phyloP scores from a whole-genome alignment of 306 rosid species.

The Malus sieversii region DNA sequence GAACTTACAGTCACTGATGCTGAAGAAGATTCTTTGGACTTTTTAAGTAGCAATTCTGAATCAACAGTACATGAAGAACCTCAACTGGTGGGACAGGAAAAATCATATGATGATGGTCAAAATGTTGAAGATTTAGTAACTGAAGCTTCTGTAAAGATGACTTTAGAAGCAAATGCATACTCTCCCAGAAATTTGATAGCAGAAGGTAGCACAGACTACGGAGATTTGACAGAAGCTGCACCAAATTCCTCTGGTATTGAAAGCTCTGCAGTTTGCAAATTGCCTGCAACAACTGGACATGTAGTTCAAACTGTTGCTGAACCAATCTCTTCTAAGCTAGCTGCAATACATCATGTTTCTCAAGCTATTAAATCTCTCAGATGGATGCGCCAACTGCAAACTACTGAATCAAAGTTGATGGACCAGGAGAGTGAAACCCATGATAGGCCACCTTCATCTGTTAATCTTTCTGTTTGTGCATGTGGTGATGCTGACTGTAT shows the following conservation, averaged over 20 bases:
- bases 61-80: conserved; percentile 28
- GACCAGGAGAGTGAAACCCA: conserved; percentile 38
- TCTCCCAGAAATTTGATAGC: conserved; percentile 33
- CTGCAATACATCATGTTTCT: conserved; percentile 96
- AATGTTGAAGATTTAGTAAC: conserved; percentile 29
- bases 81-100: conserved; percentile 31
- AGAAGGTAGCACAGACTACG: conserved; percentile 26
- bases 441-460: conserved; percentile 43
- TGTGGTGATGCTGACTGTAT: conserved; percentile 96
- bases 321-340: conserved; percentile 86
- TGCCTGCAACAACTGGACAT: conserved; percentile 50
- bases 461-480: conserved; percentile 70
- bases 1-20: conserved; percentile 57
- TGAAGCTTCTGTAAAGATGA: conserved; percentile 42
- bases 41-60: conserved; percentile 46
- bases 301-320: conserved; percentile 79
- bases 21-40: conserved; percentile 55
- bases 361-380: conserved; percentile 95
- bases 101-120: conserved; percentile 34
- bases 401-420: conserved; percentile 49
- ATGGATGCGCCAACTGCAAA: conserved; percentile 89
- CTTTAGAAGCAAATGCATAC: conserved; percentile 33
- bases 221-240: conserved; percentile 27
- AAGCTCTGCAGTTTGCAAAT: conserved; percentile 33
- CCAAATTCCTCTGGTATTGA: conserved; percentile 29